Evolutionary conservation across 306 rosid genomes (phyloP), one percentile per base, ranked within the genome.

Genomic region (Heteromeles arbutifolia): DNA sequence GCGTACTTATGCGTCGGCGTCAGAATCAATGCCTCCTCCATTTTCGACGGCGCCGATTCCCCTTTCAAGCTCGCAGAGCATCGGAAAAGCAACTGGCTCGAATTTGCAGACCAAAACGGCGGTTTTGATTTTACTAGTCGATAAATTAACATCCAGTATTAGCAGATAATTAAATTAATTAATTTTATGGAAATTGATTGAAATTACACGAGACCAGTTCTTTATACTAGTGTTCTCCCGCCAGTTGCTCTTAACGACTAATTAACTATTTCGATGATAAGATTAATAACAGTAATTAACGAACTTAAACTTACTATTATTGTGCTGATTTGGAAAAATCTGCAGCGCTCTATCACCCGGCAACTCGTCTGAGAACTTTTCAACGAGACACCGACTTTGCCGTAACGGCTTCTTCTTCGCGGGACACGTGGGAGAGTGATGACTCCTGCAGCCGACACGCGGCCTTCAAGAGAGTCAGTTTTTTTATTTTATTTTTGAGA

Each of bases 1-100:
- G 90, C 88, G 68, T 86, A 75, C 57, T 72, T 83, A 32, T 84
- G 86, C n/a, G 86, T 54, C 31, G 79, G 80, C 37, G 48, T 74
- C 68, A 90, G 79, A 22, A 81, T 69, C 44, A 10, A 41, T 41
- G 86, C 67, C 8, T 81, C 32, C 65, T 84, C 89, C 88, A 86
- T 86, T 6, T 12, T 43, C 29, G 67, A 29, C 34, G 71, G 26
- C 43, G 58, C 8, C 57, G 58, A 15, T 53, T 17, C 29, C 2
- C 25, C 26, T 39, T 21, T 19, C 62, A 6, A 6, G 1, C 4
- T 28, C 22, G 11, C 59, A 13, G 14, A 69, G 59, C 73, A 43
- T 31, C 65, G 69, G 6, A 58, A 41, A 12, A 21, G 67, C 67
- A 18, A 10, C 4, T 56, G 24, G 4, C 19, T 59, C 34, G 26